Base-by-base conservation (phyloP, 352 stramenopile genomes). In the Pythium dissotocum region DNA sequence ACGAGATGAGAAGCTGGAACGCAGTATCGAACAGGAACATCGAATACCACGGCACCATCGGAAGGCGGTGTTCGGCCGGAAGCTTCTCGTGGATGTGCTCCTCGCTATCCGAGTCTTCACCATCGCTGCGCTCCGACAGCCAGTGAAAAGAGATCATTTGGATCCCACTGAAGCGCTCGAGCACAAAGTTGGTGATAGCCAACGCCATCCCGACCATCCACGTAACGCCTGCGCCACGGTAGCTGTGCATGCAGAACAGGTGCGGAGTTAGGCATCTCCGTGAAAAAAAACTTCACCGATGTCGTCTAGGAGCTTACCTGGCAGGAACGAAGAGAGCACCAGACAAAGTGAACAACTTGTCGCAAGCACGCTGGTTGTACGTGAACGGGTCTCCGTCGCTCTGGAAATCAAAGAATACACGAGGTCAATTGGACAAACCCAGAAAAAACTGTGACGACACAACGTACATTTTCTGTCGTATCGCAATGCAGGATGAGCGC, bases 21-120 rank as follows among this genome's bases (percentile, higher is more conserved):
- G 87, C 89, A 28, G 92, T 97, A 72, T 96, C 82, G 36, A 97
- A 94, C 13, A 98, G 67, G 54, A 97, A 89, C 71, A 97, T 90
- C n/a, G 92, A 97, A 73, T 98, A 98, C 94, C 94, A 98, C 40
- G 91, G 87, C 6, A 98, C 92, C 94, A 98, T 98, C 14, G 88
- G 72, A 18, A 97, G 54, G n/a, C 89, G 85, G 57, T 94, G 85
- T 14, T 89, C 80, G 2, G 80, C 77, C 24, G 86, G 83, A 0
- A 94, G 70, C 16, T 81, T 88, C 65, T 93, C 84, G 38, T 87
- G 78, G 6, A 76, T 63, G 30, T 79, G 73, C 30, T 88, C 81
- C 58, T 88, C 79, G 14, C 62, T 75, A 8, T 77, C 57, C 13
- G 77, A 74, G 16, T 88, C 81, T 35, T 85, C 79, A 21, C 52